Conservation (phyloP, 2,329 filamentous ascomycete species). For the Cadophora sp. region DNA sequence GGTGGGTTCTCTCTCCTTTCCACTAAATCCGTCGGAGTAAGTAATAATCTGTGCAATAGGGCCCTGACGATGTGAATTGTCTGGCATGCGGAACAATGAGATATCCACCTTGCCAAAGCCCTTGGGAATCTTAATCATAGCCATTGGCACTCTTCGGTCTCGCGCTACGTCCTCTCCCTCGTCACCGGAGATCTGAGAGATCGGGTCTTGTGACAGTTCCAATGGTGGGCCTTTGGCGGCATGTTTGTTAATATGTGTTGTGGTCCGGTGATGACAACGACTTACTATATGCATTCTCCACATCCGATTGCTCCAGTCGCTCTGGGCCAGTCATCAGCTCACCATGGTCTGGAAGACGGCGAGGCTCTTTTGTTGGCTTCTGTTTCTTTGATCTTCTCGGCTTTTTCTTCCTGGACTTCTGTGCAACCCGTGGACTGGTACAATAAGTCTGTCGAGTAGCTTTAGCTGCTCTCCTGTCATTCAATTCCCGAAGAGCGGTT, state of each 20-base stretch:
- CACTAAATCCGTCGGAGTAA: conserved; percentile 40
- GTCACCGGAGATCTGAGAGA: conserved; percentile 31
- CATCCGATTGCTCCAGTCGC: conserved; percentile 16
- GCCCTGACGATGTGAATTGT: neutral
- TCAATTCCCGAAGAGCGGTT: conserved; percentile 14
- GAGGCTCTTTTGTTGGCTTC: conserved; percentile 24
- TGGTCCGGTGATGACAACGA: neutral
- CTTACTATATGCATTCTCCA: conserved; percentile 24
- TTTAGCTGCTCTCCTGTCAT: conserved; percentile 11
- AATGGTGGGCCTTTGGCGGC: conserved; percentile 17
- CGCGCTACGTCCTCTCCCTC: neutral
- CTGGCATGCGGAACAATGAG: conserved; percentile 34
- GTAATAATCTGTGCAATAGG: conserved; percentile 1
- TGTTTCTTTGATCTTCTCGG: conserved; percentile 5
- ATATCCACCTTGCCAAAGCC: conserved; percentile 24
- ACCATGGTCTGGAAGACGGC: conserved; percentile 30
- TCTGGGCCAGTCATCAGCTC: conserved; percentile 32
- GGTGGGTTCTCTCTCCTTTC: conserved; percentile 36
- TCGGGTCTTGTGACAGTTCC: conserved; percentile 37
- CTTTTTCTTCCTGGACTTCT: neutral
- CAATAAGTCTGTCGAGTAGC: neutral
- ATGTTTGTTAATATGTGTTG: neutral
- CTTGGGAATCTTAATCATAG: conserved; percentile 4
- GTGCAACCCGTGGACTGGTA: neutral
- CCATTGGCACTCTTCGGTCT: neutral